Evolutionary conservation across 148 eudicot genomes (phyloP).

Genomic region (Cornus controversa): DNA sequence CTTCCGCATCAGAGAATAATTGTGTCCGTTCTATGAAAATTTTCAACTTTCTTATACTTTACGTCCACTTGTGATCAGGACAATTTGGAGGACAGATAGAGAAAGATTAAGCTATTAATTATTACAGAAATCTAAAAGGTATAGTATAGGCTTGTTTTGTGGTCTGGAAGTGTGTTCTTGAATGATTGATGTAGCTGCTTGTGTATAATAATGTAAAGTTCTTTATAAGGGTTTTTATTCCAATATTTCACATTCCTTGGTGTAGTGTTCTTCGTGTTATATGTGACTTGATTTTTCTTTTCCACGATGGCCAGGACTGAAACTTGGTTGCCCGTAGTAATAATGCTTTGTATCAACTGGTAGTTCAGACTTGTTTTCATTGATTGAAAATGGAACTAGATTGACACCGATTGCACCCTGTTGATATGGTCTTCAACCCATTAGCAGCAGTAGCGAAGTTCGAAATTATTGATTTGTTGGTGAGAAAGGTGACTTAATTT

Average conservation of each 20-base stretch:
- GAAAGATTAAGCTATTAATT: neutral
- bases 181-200: neutral
- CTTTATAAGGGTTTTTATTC: neutral
- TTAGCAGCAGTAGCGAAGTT: too few relatives aligned
- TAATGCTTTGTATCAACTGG: too few relatives aligned
- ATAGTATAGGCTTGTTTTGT: neutral
- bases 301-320: too few relatives aligned
- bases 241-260: neutral
- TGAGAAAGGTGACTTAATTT: too few relatives aligned
- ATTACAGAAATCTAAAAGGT: neutral
- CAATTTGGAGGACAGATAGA: slow-evolving; percentile 1
- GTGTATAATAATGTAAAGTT: neutral
- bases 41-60: neutral
- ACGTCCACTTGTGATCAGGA: neutral
- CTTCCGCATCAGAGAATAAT: neutral
- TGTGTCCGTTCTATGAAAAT: neutral
- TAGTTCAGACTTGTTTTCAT: too few relatives aligned
- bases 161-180: neutral
- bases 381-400: too few relatives aligned
- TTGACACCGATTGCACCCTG: too few relatives aligned
- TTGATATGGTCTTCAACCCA: too few relatives aligned
- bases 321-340: too few relatives aligned
- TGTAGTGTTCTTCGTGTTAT: neutral
- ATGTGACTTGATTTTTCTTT: too few relatives aligned
- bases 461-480: too few relatives aligned